Base-by-base conservation (phyloP, 2,329 filamentous ascomycete genomes). In the Huntiella abstrusa region DNA sequence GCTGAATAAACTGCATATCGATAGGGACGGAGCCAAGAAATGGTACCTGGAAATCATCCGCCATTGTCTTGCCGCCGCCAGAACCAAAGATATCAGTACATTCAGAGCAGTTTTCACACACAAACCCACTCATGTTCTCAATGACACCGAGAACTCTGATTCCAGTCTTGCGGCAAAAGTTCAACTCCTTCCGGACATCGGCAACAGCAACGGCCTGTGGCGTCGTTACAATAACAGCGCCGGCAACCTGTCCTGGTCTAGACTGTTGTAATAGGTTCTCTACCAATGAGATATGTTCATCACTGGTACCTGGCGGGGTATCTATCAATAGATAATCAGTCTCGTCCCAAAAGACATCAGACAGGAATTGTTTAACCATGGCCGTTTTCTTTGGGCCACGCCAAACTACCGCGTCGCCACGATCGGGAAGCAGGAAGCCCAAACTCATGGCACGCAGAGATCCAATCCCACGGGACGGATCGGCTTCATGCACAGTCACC, bases 321-420 rank as follows among this genome's bases (percentile, higher is more conserved):
- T 98, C 91, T 57, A 98, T 84, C 49, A 98, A 73, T 0, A 98
- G 70, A 58, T 84, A 96, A 59, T 96, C 88, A n/a, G 84, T 75
- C 17, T 79, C 73, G 46, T 75, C 73, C 91, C 91, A 96, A 28
- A 84, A 70, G 4, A 95, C 87, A 57, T 95, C 87, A 1, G 83
- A 81, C 22, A 98, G 68, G 58, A 98, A 98, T 60, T 98, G 91
- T 36, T 87, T 77, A 49, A 98, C 85, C 91, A 98, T 98, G 43
- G 91, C 91, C 4, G 91, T 98, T 66, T 98, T 98, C 64, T 98
- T 98, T 2, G 91, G 91, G 0, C 91, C 91, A 45, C 91, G 76
- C 91, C 91, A 98, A 35, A 98, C 91, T 0, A 98, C 87, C 0
- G 91, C 88, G 55, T 95, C 86, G 51, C 83, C 83, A 54, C 88